A percentile compares a stretch with the other conserved stretches of the same genome.
phyloP scores from a whole-genome alignment of 1,139 yeast genomes.

The Taphrina pruni region DNA sequence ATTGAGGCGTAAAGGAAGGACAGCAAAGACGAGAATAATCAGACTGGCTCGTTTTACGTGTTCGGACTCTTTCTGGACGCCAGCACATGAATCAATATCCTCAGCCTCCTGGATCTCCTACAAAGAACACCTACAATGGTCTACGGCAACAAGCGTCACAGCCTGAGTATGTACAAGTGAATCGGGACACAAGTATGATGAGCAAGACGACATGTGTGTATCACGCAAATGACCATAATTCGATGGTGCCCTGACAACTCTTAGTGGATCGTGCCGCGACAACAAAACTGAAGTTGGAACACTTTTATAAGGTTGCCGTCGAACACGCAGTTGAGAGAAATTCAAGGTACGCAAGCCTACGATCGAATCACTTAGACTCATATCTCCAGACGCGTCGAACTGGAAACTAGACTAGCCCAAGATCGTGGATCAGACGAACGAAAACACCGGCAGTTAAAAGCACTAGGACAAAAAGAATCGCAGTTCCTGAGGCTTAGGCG shows the following conservation, averaged over 20 bases:
- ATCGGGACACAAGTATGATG: constrained; percentile 34
- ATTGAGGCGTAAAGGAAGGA: too few relatives aligned
- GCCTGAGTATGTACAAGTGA: constrained; percentile 24
- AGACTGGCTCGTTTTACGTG: neutral
- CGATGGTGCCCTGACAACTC: neutral
- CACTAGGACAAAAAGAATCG: constrained; percentile 70
- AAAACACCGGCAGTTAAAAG: constrained; percentile 67
- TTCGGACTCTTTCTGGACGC: neutral
- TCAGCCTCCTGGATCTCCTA: constrained; percentile 39
- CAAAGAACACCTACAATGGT: constrained; percentile 18
- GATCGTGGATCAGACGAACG: constrained; percentile 72
- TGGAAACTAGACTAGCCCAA: constrained; percentile 62
- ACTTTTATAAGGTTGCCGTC: constrained; percentile 71
- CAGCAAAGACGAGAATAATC: too few relatives aligned
- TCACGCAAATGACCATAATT: neutral
- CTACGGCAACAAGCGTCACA: constrained; percentile 14
- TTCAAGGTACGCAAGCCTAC: constrained; percentile 53
- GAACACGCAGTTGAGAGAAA: constrained; percentile 74
- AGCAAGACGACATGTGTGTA: constrained; percentile 28
- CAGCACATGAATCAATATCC: constrained; percentile 1
- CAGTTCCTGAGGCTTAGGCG: constrained; percentile 69
- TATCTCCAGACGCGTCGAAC: constrained; percentile 60
- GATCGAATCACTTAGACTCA: neutral
- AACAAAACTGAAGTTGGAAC: constrained; percentile 67
- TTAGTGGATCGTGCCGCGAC: constrained; percentile 58